Evolutionary conservation across 2,329 filamentous ascomycete genomes (phyloP).

Genomic region (Exophiala aquamarina): DNA sequence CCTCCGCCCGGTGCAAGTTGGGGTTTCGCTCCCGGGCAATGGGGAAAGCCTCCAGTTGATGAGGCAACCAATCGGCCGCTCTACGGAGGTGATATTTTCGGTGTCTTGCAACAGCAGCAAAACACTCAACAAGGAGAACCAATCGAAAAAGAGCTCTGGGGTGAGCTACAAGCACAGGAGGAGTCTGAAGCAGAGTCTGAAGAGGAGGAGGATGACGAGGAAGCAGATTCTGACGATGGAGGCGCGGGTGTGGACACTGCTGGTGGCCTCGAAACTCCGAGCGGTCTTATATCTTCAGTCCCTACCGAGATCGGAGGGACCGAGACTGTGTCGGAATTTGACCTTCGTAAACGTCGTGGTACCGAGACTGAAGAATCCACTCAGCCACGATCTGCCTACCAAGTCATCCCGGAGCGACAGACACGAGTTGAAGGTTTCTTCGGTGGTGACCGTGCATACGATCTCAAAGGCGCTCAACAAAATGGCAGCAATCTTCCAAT

Average conservation of each 20-base stretch:
- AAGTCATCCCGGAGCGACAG: slow-evolving; percentile 84
- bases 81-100: slow-evolving; percentile 94
- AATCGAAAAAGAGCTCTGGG: slow-evolving; percentile 86
- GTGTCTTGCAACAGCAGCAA: slow-evolving; percentile 65
- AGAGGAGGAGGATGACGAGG: slow-evolving; percentile 69
- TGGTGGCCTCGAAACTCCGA: slow-evolving; percentile 75
- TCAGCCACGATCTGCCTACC: slow-evolving; percentile 77
- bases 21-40: slow-evolving; percentile 94
- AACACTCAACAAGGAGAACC: slow-evolving; percentile 69
- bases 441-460: slow-evolving; percentile 89
- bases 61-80: slow-evolving; percentile 81
- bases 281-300: slow-evolving; percentile 75
- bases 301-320: slow-evolving; percentile 76
- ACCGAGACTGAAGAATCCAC: slow-evolving; percentile 83
- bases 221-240: slow-evolving; percentile 61
- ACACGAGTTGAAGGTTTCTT: slow-evolving; percentile 90
- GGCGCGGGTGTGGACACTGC: slow-evolving; percentile 70
- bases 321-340: slow-evolving; percentile 81
- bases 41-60: slow-evolving; percentile 92
- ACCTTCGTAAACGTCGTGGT: slow-evolving; percentile 83
- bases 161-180: slow-evolving; percentile 78
- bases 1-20: slow-evolving; percentile 85
- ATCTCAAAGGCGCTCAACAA: slow-evolving; percentile 64
- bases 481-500: slow-evolving; percentile 59
- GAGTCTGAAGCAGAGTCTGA: slow-evolving; percentile 65